phyloP scores from a whole-genome alignment of 495 filamentous ascomycete genomes.

The Hypomontagnella monticulosa region DNA sequence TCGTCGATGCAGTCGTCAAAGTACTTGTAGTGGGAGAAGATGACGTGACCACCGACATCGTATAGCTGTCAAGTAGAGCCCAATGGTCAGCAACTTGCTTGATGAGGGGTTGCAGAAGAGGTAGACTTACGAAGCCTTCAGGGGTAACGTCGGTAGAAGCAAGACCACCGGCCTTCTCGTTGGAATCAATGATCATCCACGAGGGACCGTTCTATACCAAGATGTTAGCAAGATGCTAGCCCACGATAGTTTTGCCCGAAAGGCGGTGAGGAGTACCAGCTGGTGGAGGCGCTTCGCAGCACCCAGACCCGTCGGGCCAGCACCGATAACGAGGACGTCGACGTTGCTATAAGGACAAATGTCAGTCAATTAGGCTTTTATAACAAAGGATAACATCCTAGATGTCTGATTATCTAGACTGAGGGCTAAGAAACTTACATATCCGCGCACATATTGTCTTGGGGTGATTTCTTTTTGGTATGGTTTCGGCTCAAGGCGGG shows the following conservation, averaged over 20 bases:
- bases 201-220: slow-evolving; percentile 78
- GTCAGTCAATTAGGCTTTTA: slow-evolving; percentile 42
- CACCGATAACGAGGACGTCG: slow-evolving; percentile 98
- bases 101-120: not conserved
- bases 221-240: slow-evolving; percentile 49
- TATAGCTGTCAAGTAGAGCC: slow-evolving; percentile 73
- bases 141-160: slow-evolving; percentile 95
- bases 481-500: slow-evolving; percentile 27
- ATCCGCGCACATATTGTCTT: slow-evolving; percentile 47
- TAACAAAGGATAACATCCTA: not conserved
- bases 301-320: slow-evolving; percentile 95
- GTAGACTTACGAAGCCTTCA: slow-evolving; percentile 91
- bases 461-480: slow-evolving; percentile 5
- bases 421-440: slow-evolving; percentile 41
- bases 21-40: slow-evolving; percentile 99
- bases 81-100: slow-evolving; percentile 34
- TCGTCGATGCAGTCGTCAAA: slow-evolving; percentile 99
- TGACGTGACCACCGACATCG: slow-evolving; percentile 99
- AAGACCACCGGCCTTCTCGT: slow-evolving; percentile 93
- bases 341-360: slow-evolving; percentile 69
- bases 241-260: slow-evolving; percentile 16
- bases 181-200: slow-evolving; percentile 95
- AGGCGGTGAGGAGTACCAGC: slow-evolving; percentile 70
- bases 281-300: slow-evolving; percentile 98
- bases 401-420: not conserved